These are phyloP conservation scores for Croton laevigatus DNA, from an alignment of 441 rosid species.

Conservation along the genomic window DNA sequence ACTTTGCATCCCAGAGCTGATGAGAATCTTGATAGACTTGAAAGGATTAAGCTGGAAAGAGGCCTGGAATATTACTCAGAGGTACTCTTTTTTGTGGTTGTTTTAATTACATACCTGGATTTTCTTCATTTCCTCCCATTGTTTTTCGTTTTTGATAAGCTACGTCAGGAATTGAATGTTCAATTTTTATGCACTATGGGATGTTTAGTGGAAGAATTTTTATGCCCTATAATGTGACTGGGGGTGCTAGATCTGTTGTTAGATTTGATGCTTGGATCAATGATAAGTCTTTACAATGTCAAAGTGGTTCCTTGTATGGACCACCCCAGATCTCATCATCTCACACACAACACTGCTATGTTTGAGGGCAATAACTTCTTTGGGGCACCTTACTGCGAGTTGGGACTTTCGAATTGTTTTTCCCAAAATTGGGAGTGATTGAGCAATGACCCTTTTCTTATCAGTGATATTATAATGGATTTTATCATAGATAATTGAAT, in stretches of 20 bases:
- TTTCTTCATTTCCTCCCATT: constrained; percentile 28
- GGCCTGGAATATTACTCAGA: constrained; percentile 48
- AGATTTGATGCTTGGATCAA: too few species aligned
- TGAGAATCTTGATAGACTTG: constrained; percentile 49
- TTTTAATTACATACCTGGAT: constrained; percentile 42
- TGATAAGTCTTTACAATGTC: too few species aligned
- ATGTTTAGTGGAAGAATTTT: neutral
- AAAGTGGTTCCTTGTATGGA: neutral
- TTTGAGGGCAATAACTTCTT: too few species aligned
- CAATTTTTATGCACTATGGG: neutral
- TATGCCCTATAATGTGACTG: neutral
- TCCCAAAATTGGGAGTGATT: neutral
- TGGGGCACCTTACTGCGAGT: too few species aligned
- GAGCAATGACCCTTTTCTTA: neutral
- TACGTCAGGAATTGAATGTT: neutral
- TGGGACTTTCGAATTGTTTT: neutral
- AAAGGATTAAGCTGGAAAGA: constrained; percentile 48
- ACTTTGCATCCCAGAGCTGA: constrained; percentile 52
- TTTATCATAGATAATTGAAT: too few species aligned
- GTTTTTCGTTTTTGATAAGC: neutral
- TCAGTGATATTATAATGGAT: too few species aligned
- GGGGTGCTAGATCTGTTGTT: neutral
- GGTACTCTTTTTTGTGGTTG: constrained; percentile 40
- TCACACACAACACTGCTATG: neutral
- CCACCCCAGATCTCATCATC: too few species aligned